Evolutionary conservation across 2,329 filamentous ascomycete species (phyloP).

Genomic region (Thielaviopsis musarum): DNA sequence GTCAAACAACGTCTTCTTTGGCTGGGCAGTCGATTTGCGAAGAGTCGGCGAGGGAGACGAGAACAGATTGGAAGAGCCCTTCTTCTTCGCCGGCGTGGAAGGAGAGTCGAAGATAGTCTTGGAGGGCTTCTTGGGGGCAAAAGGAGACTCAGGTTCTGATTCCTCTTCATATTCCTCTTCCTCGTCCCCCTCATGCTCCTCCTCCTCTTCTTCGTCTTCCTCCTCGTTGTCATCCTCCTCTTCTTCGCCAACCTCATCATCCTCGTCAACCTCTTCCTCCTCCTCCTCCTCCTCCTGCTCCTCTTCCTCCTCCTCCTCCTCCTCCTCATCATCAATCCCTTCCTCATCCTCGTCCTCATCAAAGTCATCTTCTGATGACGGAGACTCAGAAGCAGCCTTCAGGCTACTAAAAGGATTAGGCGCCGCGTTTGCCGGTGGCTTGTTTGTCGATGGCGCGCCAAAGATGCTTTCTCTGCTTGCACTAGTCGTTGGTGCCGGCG

Average conservation of each 20-base stretch:
- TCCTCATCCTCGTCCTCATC: conserved; percentile 7
- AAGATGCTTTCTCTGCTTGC: conserved; percentile 9
- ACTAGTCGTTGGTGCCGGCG: background rate
- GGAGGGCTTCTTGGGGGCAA: conserved; percentile 2
- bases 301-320: background rate
- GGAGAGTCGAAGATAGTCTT: background rate
- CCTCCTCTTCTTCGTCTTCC: conserved; percentile 2
- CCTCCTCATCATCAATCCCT: background rate
- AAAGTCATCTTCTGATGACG: background rate
- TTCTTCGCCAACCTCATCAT: conserved; percentile 1
- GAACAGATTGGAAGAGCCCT: background rate
- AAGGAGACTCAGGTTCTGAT: conserved; percentile 18
- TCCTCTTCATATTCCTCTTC: background rate
- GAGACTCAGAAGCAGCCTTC: background rate
- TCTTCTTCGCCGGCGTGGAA: conserved; percentile 4
- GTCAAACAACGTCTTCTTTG: conserved; percentile 4
- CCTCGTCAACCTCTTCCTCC: background rate
- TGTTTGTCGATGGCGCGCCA: conserved; percentile 13
- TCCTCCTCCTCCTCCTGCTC: background rate
- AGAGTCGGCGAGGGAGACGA: conserved; percentile 1
- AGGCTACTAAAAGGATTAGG: conserved; percentile 7
- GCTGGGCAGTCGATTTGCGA: background rate
- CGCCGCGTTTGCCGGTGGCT: background rate
- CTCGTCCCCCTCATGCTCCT: background rate
- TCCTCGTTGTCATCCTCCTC: background rate